Evolutionary conservation across 805 yeast species (phyloP), one percentile per base, ranked within the genome.

Genomic region (Barnettozyma sp.): DNA sequence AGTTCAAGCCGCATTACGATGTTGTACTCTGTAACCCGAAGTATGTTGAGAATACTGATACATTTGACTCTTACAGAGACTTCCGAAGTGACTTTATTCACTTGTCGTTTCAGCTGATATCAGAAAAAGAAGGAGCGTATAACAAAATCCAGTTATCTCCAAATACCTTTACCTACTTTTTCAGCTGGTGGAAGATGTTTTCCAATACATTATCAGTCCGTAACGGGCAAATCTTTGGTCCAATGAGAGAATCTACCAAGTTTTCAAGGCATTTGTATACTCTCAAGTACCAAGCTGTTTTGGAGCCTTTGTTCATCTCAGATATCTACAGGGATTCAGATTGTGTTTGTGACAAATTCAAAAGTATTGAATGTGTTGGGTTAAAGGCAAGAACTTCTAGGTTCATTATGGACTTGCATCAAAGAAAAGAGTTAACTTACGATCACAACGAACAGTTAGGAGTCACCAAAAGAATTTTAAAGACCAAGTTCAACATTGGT

Each of bases 21-120:
- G 63, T 81, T 9, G 52, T 69, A 6, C 50, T 81, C 27, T 66
- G 61, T 40, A 76, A 82, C 46, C 88, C 88, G 1, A 55, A 59
- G 13, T 61, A 55, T 36, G 67, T 73, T 18, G 54, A 63, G 4
- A 75, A 76, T 21, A 48, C 55, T 13, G 59, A 55, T 0, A 49
- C 51, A 3, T 87, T 87, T 60, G 97, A 90, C 59, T 84, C 96
- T 0, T 90, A 80, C 54, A 60, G 58, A 10, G 86, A 81, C 0
- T 92, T 78, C 63, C 63, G 97, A 52, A 82, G 94, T 43, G 79
- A 86, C 37, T 88, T 75, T 52, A 66, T 90, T 9, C 95, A 86
- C 52, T 54, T 83, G 66, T 74, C 87, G 0, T 60, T 82, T 25
- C 59, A 74, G 1, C 62, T 82, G 22, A 49, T 62, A 3, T 73